A percentile compares a stretch with the other conserved stretches of the same genome.
phyloP scores from a whole-genome alignment of 192 early-diverging fungal species.

The Neocallimastix lanati region DNA sequence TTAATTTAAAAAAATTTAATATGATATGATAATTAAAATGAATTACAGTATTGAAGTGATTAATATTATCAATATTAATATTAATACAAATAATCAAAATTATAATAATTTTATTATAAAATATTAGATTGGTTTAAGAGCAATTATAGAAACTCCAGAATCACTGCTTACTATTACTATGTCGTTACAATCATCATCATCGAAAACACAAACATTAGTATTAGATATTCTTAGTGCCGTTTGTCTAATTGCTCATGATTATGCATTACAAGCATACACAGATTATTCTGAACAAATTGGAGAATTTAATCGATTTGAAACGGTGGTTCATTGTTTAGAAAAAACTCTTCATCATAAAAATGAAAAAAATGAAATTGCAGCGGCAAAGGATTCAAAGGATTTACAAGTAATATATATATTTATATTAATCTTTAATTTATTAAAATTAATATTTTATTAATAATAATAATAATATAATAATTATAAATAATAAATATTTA shows the following conservation, averaged over 20 bases:
- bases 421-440: too few relatives aligned
- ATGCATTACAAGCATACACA: background rate
- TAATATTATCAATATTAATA: background rate
- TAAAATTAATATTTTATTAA: background rate
- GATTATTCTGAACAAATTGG: background rate
- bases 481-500: too few relatives aligned
- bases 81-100: too few relatives aligned
- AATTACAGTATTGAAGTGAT: too few relatives aligned
- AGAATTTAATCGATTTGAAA: background rate
- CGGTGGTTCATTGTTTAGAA: background rate
- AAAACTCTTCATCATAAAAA: background rate
- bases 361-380: background rate
- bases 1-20: too few relatives aligned
- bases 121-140: conserved; percentile 19
- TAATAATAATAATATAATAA: background rate
- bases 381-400: background rate
- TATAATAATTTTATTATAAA: too few relatives aligned
- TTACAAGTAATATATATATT: too few relatives aligned
- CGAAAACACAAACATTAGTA: conserved; percentile 19
- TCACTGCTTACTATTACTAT: conserved; percentile 22
- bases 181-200: conserved; percentile 19
- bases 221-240: conserved; percentile 31
- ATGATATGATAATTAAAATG: too few relatives aligned
- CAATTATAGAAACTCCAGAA: conserved; percentile 23
- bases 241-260: conserved; percentile 27